Conservation (phyloP, 2,329 filamentous ascomycete species). For the Lasiodiplodia hormozganensis region DNA sequence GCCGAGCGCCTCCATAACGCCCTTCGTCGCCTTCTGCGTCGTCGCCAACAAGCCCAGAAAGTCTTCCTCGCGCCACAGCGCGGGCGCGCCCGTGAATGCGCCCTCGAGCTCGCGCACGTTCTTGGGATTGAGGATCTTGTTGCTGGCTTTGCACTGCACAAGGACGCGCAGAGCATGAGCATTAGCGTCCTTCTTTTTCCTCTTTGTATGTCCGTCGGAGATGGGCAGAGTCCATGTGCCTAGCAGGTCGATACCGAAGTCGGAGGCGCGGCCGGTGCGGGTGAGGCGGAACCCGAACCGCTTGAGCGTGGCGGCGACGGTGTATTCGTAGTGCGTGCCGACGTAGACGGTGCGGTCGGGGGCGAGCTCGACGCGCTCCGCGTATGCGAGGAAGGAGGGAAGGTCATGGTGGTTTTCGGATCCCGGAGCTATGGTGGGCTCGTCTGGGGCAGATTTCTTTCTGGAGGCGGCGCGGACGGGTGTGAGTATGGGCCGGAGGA, state of each 20-base stretch:
- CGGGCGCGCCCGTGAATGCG: slow-evolving; percentile 74
- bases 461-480: not conserved
- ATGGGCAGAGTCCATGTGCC: slow-evolving; percentile 68
- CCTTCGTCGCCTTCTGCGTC: slow-evolving; percentile 75
- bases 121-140: slow-evolving; percentile 60
- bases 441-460: not conserved
- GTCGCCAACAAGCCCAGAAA: slow-evolving; percentile 73
- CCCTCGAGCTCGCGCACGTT: slow-evolving; percentile 80
- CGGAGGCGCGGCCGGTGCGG: slow-evolving; percentile 70
- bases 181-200: slow-evolving; percentile 32
- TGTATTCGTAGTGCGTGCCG: slow-evolving; percentile 82
- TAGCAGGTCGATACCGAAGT: slow-evolving; percentile 76
- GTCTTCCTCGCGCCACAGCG: slow-evolving; percentile 72
- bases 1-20: slow-evolving; percentile 75
- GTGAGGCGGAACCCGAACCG: slow-evolving; percentile 69
- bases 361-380: slow-evolving; percentile 62
- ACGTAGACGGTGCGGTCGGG: slow-evolving; percentile 66
- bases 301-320: slow-evolving; percentile 62
- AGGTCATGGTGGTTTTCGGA: slow-evolving; percentile 66
- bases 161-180: slow-evolving; percentile 50
- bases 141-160: slow-evolving; percentile 73
- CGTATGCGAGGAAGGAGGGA: slow-evolving; percentile 69
- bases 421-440: slow-evolving; percentile 34
- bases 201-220: slow-evolving; percentile 21
- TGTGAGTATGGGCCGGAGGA: not conserved